These are phyloP conservation scores for Emericellopsis terricola DNA, from an alignment of 495 filamentous ascomycete species.

Conservation along the genomic window DNA sequence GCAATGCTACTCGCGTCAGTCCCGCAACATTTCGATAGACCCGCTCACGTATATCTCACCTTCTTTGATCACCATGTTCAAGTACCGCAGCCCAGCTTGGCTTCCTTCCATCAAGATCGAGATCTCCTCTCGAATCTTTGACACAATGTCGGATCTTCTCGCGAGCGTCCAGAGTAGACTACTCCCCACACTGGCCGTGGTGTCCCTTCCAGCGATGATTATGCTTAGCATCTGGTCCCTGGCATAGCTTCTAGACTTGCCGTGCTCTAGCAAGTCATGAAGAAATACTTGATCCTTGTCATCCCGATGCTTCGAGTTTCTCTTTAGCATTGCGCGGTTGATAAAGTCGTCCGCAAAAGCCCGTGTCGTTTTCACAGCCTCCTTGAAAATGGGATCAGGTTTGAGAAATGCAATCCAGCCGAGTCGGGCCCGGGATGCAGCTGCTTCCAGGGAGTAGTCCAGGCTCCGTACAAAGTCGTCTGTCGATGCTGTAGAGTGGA, in stretches of 20 bases:
- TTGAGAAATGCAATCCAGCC: slow-evolving; percentile 34
- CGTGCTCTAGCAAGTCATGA: slow-evolving; percentile 31
- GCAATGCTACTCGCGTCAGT: too few relatives aligned
- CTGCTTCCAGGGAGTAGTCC: slow-evolving; percentile 16
- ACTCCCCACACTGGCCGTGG: slow-evolving; percentile 37
- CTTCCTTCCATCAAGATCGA: slow-evolving; percentile 9
- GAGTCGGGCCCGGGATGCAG: slow-evolving; percentile 27
- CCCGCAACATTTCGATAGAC: background rate
- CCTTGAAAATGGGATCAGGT: slow-evolving; percentile 26
- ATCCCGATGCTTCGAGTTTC: slow-evolving; percentile 8
- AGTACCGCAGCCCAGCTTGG: slow-evolving; percentile 32
- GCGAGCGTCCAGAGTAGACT: slow-evolving; percentile 45
- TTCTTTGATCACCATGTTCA: slow-evolving; percentile 30
- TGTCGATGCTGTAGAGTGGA: slow-evolving; percentile 12
- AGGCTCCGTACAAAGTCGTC: slow-evolving; percentile 19
- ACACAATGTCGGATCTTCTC: slow-evolving; percentile 28
- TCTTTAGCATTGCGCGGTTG: slow-evolving; percentile 10
- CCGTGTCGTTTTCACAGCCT: slow-evolving; percentile 21
- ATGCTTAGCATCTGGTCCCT: slow-evolving; percentile 31
- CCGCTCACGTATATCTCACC: slow-evolving; percentile 6
- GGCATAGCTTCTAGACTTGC: slow-evolving; percentile 17
- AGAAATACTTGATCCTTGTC: too few relatives aligned
- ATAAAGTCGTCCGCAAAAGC: slow-evolving; percentile 24
- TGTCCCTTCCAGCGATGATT: slow-evolving; percentile 40
- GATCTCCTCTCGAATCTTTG: slow-evolving; percentile 30